phyloP scores from a whole-genome alignment of 164 flowering plant genomes.

The Chimonanthus salicifolius region DNA sequence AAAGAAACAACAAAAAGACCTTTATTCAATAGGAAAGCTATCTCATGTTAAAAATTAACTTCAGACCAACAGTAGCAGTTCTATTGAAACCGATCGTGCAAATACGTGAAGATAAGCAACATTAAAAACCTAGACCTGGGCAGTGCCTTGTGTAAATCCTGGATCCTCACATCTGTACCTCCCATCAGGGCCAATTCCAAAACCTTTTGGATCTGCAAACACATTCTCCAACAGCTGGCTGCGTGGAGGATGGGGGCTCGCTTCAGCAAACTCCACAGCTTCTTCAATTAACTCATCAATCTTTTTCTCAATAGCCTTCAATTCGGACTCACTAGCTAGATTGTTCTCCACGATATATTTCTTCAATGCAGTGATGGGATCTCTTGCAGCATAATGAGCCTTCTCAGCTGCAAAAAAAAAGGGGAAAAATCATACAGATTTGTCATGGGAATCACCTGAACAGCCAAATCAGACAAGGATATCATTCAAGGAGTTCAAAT shows the following conservation, averaged over 20 bases:
- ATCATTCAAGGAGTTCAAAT: neutral
- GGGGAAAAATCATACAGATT: neutral
- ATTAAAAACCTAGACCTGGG: slow-evolving; percentile 49
- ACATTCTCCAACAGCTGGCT: slow-evolving; percentile 89
- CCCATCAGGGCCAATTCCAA: slow-evolving; percentile 94
- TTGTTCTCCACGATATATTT: slow-evolving; percentile 71
- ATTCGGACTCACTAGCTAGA: slow-evolving; percentile 65
- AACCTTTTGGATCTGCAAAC: slow-evolving; percentile 93
- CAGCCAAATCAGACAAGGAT: neutral
- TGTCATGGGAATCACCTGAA: no score
- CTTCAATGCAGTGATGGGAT: slow-evolving; percentile 80
- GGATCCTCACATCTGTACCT: slow-evolving; percentile 92
- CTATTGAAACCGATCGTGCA: neutral
- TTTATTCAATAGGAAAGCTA: neutral
- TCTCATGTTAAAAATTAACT: neutral
- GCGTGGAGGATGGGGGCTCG: slow-evolving; percentile 64
- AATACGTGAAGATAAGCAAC: neutral
- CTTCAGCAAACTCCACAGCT: slow-evolving; percentile 88
- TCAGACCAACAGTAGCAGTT: neutral
- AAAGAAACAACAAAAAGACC: neutral
- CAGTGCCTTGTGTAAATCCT: slow-evolving; percentile 86
- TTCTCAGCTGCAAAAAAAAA: slow-evolving; percentile 70
- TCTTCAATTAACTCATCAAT: slow-evolving; percentile 85
- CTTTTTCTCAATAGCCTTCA: slow-evolving; percentile 81
- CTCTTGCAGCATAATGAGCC: slow-evolving; percentile 77